A percentile compares a stretch with the other conserved stretches of the same genome.
phyloP scores from a whole-genome alignment of 805 yeast genomes.

The Ogataea henricii region DNA sequence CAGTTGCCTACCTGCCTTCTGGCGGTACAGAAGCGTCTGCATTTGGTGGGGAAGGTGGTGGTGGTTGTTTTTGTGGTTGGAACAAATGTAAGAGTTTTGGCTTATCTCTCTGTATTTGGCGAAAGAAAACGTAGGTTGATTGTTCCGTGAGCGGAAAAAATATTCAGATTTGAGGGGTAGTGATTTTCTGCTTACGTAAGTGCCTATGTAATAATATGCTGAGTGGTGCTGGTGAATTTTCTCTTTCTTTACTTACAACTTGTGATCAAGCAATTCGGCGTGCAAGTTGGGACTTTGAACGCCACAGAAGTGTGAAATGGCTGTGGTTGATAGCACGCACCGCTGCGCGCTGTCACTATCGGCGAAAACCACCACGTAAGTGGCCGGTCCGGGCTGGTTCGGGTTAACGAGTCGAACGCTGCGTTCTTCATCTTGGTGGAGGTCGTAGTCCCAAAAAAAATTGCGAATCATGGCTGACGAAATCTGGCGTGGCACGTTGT shows the following conservation, averaged over 20 bases:
- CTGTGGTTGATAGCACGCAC: conserved; percentile 57
- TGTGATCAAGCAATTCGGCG: conserved; percentile 36
- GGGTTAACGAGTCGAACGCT: conserved; percentile 16
- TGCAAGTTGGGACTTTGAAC: conserved; percentile 29
- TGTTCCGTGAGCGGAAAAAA: conserved; percentile 2
- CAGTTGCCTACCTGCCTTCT: not conserved
- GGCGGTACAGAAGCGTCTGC: conserved; percentile 1
- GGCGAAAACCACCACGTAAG: conserved; percentile 47
- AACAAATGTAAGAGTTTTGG: not conserved
- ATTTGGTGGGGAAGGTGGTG: not conserved
- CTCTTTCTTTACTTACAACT: not conserved
- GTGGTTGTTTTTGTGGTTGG: not conserved
- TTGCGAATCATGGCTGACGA: conserved; percentile 37
- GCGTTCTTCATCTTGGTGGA: conserved; percentile 33
- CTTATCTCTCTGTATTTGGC: not conserved
- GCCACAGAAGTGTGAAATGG: conserved; percentile 37
- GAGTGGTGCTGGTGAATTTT: not conserved
- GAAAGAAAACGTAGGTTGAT: not conserved
- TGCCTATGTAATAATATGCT: not conserved
- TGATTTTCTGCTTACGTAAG: not conserved
- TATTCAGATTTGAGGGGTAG: not conserved
- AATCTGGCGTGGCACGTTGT: conserved; percentile 50
- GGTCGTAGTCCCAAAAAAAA: conserved; percentile 52
- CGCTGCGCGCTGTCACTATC: conserved; percentile 47
- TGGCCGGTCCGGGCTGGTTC: conserved; percentile 11